These are phyloP conservation scores for Lactifluus piperatus DNA, from an alignment of 768 basidiomycete genomes.

Conservation along the genomic window DNA sequence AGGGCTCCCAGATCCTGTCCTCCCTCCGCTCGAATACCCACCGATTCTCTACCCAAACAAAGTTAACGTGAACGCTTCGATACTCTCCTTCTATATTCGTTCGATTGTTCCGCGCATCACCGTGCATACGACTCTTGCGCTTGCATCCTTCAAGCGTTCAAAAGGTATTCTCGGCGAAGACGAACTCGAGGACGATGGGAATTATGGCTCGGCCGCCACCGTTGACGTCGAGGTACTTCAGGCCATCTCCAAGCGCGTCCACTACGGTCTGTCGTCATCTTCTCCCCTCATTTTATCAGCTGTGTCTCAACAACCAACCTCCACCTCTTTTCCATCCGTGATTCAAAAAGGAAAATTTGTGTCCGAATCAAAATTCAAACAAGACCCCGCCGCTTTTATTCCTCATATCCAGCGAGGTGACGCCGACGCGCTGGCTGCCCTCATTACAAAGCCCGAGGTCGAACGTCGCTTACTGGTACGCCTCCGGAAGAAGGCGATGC, in stretches of 20 bases:
- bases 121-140: conserved; percentile 52
- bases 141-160: conserved; percentile 57
- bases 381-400: conserved; percentile 78
- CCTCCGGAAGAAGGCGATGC: conserved; percentile 71
- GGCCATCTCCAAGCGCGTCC: conserved; percentile 95
- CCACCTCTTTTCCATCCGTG: not conserved
- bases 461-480: conserved; percentile 78
- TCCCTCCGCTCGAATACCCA: conserved; percentile 66
- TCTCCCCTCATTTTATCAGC: not conserved
- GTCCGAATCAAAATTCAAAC: conserved; percentile 93
- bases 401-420: conserved; percentile 84
- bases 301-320: not conserved
- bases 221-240: conserved; percentile 96
- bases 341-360: conserved; percentile 99
- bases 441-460: conserved; percentile 98
- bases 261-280: conserved; percentile 64
- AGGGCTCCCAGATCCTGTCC: conserved; percentile 73
- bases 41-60: conserved; percentile 68
- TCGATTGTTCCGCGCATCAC: conserved; percentile 89
- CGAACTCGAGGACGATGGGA: conserved; percentile 88
- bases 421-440: conserved; percentile 61
- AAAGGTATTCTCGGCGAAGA: conserved; percentile 57
- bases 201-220: conserved; percentile 93
- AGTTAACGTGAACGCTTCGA: conserved; percentile 81
- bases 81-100: conserved; percentile 82